Evolutionary conservation across 441 rosid genomes (phyloP).

Genomic region (Melastoma candidum): DNA sequence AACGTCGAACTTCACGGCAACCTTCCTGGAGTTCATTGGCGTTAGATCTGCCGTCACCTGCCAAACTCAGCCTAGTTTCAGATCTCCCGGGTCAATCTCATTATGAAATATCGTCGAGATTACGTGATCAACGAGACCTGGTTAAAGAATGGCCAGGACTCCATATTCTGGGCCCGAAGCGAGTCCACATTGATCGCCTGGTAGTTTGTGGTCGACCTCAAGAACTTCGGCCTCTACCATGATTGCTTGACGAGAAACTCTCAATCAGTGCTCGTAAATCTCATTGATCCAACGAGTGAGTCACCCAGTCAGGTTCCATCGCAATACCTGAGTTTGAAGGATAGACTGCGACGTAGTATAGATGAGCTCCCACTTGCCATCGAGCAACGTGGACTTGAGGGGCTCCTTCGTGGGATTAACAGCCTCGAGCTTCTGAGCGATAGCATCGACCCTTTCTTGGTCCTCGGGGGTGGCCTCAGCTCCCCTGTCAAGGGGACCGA

Average conservation of each 20-base stretch:
- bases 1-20: constrained; percentile 65
- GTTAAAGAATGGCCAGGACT: constrained; percentile 81
- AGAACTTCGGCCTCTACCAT: constrained; percentile 69
- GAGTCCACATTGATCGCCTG: constrained; percentile 84
- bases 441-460: constrained; percentile 53
- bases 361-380: constrained; percentile 95
- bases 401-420: constrained; percentile 70
- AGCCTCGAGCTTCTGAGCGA: constrained; percentile 72
- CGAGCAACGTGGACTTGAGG: constrained; percentile 55
- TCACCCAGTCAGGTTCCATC: no score
- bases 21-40: constrained; percentile 64
- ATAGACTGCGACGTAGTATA: constrained; percentile 84
- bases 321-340: constrained; percentile 55
- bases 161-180: constrained; percentile 78
- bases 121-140: constrained; percentile 32
- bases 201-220: constrained; percentile 68
- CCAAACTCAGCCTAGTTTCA: not conserved
- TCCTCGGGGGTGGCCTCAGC: constrained; percentile 77
- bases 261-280: not conserved
- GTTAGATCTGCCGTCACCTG: constrained; percentile 86
- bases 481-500: constrained; percentile 69
- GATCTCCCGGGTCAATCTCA: no score
- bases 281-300: no score
- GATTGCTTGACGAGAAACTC: constrained; percentile 6
- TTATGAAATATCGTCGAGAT: not conserved